Conservation (phyloP, 1,139 yeast genomes). For the Schwanniomyces etchellsii region DNA sequence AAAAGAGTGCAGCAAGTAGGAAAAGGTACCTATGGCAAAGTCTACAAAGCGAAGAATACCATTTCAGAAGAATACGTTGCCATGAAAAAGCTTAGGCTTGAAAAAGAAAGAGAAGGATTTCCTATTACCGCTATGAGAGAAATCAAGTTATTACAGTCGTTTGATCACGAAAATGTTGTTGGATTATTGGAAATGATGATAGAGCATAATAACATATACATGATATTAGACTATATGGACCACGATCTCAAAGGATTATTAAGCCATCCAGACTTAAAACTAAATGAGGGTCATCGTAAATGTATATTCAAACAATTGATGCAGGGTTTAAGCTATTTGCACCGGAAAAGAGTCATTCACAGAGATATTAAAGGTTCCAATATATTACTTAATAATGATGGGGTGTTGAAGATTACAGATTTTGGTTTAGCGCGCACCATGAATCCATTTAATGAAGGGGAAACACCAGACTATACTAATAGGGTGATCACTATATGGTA, state of each 20-base stretch:
- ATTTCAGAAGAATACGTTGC: slow-evolving; percentile 76
- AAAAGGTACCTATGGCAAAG: slow-evolving; percentile 48
- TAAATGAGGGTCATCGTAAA: slow-evolving; percentile 68
- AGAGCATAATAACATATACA: slow-evolving; percentile 69
- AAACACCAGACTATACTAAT: slow-evolving; percentile 77
- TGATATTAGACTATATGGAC: slow-evolving; percentile 92
- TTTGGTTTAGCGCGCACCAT: slow-evolving; percentile 88
- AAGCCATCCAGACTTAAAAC: slow-evolving; percentile 63
- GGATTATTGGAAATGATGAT: slow-evolving; percentile 88
- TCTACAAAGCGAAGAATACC: slow-evolving; percentile 54
- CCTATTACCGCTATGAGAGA: slow-evolving; percentile 95
- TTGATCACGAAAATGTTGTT: slow-evolving; percentile 77
- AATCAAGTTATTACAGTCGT: slow-evolving; percentile 79
- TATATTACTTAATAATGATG: slow-evolving; percentile 66
- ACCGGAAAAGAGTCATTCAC: slow-evolving; percentile 74
- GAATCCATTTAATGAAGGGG: slow-evolving; percentile 48
- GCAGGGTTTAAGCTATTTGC: slow-evolving; percentile 78
- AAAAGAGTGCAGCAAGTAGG: slow-evolving; percentile 43
- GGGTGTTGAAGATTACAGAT: slow-evolving; percentile 80
- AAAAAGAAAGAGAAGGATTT: slow-evolving; percentile 87
- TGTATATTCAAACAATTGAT: slow-evolving; percentile 70
- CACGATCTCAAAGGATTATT: slow-evolving; percentile 89
- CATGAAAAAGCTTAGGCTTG: slow-evolving; percentile 74
- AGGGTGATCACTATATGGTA: slow-evolving; percentile 96
- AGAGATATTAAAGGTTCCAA: slow-evolving; percentile 95